These are phyloP conservation scores for Dioszegia crocea DNA, from an alignment of 768 basidiomycete genomes.

Conservation along the genomic window DNA sequence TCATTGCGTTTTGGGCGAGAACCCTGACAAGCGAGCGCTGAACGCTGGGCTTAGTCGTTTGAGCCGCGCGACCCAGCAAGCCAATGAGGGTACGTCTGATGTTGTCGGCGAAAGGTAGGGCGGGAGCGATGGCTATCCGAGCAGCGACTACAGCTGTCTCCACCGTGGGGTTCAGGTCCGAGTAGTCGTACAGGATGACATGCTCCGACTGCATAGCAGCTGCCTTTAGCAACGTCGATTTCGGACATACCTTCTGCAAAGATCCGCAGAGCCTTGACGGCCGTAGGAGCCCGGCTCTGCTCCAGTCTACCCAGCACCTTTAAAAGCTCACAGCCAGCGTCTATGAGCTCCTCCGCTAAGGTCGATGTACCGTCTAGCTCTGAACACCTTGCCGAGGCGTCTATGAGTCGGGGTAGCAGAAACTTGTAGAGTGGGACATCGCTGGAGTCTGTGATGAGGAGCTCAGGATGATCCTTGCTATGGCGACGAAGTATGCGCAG, in stretches of 20 bases:
- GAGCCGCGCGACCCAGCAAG: background rate
- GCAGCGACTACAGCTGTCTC: background rate
- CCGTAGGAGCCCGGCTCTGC: background rate
- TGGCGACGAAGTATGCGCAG: slow-evolving; percentile 30
- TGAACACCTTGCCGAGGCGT: slow-evolving; percentile 13
- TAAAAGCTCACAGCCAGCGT: slow-evolving; percentile 7
- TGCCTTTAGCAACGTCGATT: background rate
- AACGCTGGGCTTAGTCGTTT: background rate
- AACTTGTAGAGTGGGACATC: slow-evolving; percentile 37
- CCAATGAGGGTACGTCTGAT: background rate
- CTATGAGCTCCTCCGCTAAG: slow-evolving; percentile 16
- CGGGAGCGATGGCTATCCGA: background rate
- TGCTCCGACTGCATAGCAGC: background rate
- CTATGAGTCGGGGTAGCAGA: slow-evolving; percentile 33
- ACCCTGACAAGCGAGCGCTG: background rate
- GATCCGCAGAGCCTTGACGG: slow-evolving; percentile 11
- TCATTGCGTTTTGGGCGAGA: background rate
- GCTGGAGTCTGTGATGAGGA: slow-evolving; percentile 10
- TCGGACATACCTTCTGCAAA: slow-evolving; percentile 1
- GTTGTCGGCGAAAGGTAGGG: background rate
- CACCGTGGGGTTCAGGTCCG: background rate
- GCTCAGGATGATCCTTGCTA: slow-evolving; percentile 21
- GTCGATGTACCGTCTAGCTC: background rate
- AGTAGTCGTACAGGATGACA: background rate
- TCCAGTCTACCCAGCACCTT: background rate